Evolutionary conservation across 192 early-diverging fungal species (phyloP), one percentile per base, ranked within the genome.

Genomic region (Mortierella claussenii): DNA sequence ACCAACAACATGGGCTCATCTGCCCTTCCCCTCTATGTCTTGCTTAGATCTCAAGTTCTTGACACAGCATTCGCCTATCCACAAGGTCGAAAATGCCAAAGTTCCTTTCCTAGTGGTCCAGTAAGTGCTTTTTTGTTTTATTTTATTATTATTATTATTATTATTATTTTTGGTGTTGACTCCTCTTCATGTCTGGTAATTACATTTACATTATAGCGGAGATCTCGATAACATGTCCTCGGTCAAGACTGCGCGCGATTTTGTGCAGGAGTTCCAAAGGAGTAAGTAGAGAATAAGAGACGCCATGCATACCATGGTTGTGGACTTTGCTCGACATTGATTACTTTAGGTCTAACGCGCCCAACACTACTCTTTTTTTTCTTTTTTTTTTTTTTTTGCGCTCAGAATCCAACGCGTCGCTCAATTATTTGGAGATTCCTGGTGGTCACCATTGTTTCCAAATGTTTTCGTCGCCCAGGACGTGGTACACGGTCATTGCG

Each of bases 81-180:
- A 54, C 53, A 66, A 50, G 15, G 59, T 81, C 21, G 43, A 60
- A 49, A 48, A 60, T 2, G 49, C 68, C 12, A 43, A 42, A 2
- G 64, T 81, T 4, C 73, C 80, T 37, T 81, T 81, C 63, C 46
- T 81, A 12, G 52, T 81, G 13, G 50, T 78, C 17, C 80, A 81
- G 79, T 81, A 70, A 42, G 79, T 47, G 50, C n/a, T 43, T 44
- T 26, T 46, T 60, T 58, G 23, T 45, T 45, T 37, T 58, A 21
- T 27, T 21, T 31, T 32, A 13, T 42, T 18, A 17, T 23, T n/a
- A 34, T n/a, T 55, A 11, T 49, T 46, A 7, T 56, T 30, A 23
- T 30, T 55, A 6, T 31, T 8, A 20, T 11, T n/a, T n/a, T n/a
- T n/a, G n/a, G n/a, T n/a, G n/a, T n/a, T n/a, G n/a, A n/a, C n/a